Evolutionary conservation across 1,139 yeast species (phyloP), one percentile per base, ranked within the genome.

Genomic region (Candida sojae): DNA sequence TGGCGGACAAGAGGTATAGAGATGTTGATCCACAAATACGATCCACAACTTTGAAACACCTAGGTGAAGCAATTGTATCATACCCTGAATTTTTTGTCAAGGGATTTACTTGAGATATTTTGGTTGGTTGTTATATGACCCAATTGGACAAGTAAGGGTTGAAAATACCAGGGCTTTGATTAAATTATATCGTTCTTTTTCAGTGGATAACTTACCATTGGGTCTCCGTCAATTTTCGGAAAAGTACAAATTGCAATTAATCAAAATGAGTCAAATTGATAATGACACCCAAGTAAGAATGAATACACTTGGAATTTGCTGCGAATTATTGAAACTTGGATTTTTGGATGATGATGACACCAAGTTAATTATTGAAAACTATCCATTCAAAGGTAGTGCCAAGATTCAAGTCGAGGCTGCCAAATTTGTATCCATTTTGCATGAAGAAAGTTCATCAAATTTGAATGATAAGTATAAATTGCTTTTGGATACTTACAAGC

Each of bases 51-150:
- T 71, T 89, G 54, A 60, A 64, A 12, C 75, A 79, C 39, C 70
- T 91, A 43, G 82, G 90, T 21, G 72, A 68, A 28, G 86, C 96
- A 87, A 86, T 89, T 72, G 71, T 77, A n/a, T 62, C 70, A 6
- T 80, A 79, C 53, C 96, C 96, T 0, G 90, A 85, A 48, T 70
- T 76, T 48, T 88, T 58, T 76, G 87, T 56, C 88, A 84, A 51
- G 84, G 86, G 2, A 70, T 83, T 0, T 88, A 83, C 60, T 73
- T 91, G 51, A 79, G 92, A 52, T 88, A 88, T 61, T 79, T 86
- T 60, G 96, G 96, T 2, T 88, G 96, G 95, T 73, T 89, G 23
- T 68, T 91, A 42, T 84, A 93, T 7, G 98, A 92, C 59, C 75
- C 83, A 1, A 77, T 80, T 21, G 66, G 79, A 12, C 55, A 64